Evolutionary conservation across 2,329 filamentous ascomycete species (phyloP).

Genomic region (Monosporascus cannonballus): DNA sequence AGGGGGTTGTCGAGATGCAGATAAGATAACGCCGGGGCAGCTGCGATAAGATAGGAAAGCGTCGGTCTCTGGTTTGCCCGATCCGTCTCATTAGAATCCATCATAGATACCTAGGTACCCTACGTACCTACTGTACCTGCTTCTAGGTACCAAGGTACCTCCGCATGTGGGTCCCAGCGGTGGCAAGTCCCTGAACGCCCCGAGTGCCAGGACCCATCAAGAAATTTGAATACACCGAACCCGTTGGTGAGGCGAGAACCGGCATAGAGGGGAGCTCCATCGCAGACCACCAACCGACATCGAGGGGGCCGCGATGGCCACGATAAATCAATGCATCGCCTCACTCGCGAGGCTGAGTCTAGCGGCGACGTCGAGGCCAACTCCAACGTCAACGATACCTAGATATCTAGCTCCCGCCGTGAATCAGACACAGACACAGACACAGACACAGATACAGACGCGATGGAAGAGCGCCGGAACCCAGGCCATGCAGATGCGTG

Average conservation of each 20-base stretch:
- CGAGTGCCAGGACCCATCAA: conserved; percentile 12
- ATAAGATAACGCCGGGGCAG: too few relatives aligned
- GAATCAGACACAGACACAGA: conserved; percentile 16
- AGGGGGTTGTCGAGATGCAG: too few relatives aligned
- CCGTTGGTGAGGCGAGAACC: neutral
- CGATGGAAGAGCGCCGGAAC: conserved; percentile 33
- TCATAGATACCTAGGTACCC: too few relatives aligned
- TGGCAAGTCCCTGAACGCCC: neutral
- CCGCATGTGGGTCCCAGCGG: too few relatives aligned
- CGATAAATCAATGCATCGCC: conserved; percentile 47
- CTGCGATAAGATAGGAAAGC: too few relatives aligned
- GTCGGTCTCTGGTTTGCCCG: too few relatives aligned
- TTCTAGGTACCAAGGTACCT: too few relatives aligned
- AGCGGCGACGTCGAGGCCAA: conserved; percentile 35
- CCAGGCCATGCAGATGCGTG: conserved; percentile 28
- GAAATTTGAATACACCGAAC: conserved; percentile 6
- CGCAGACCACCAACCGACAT: conserved; percentile 5
- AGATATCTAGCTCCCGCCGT: conserved; percentile 40
- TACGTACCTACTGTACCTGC: too few relatives aligned
- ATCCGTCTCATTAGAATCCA: too few relatives aligned
- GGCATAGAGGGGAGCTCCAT: neutral
- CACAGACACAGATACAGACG: conserved; percentile 29
- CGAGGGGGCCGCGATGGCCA: conserved; percentile 35
- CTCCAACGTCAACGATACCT: conserved; percentile 35
- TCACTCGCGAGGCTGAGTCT: conserved; percentile 47